Base-by-base conservation (phyloP, 2,329 filamentous ascomycete species). In the Stromatinia cepivora region DNA sequence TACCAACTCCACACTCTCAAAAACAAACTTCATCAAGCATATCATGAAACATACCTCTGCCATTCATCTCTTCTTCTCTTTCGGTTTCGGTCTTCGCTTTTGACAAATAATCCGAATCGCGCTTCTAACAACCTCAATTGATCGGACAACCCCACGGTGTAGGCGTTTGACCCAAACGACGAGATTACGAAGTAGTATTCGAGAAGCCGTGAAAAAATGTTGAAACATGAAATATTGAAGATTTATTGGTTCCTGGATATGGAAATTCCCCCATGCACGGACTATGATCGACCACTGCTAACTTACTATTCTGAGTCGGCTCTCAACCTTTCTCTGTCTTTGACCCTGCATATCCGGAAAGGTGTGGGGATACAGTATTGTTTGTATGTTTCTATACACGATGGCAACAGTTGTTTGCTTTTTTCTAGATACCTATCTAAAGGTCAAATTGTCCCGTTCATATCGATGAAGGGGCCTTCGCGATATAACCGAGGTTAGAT, bases 111-210 rank as follows among this genome's bases (percentile, higher is more conserved):
- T 9, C 61, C 61, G 48, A 53, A 36, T 36, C 13, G 45, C 22
- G 31, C 22, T 50, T 50, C 45, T 39, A 8, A 34, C 34, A 50
- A 50, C 58, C 36, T 39, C 59, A 50, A 50, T 36, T 48, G 45
- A 63, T 63, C 61, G 61, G 61, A 64, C 61, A 64, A 64, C 61
- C 61, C 61, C 61, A 64, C 46, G 34, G 61, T 42, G 46, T 20
- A 5, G 61, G 61, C 61, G 61, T 64, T 64, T 53, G 59, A 63
- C 28, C 31, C 3, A 25, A 36, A 50, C 22, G 13, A 52, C 15
- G 31, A 13, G 22, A 63, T 63, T 63, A 58, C n/a, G 22, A 52
- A 48, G 22, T 42, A 42, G 39, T 13, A 42, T 13, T 42, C 39
- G 39, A 42, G 15, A n/a, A 36, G 13, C 46, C 7, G 31, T 11